Evolutionary conservation across 176 grass and related monocot species (phyloP).

Genomic region (Dactylis glomerata): DNA sequence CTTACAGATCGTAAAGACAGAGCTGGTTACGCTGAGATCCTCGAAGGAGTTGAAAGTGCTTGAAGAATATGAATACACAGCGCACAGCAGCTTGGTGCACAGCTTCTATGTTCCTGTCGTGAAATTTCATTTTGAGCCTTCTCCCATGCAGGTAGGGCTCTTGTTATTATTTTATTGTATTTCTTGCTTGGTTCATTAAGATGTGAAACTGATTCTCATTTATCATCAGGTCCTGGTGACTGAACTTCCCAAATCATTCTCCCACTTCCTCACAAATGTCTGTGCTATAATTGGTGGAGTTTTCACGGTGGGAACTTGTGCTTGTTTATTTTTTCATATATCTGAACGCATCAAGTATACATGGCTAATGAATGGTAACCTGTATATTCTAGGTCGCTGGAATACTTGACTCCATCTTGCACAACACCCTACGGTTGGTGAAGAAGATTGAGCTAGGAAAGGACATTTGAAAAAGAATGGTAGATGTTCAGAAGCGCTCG

Average conservation of each 20-base stretch:
- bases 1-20: constrained; percentile 94
- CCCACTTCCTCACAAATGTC: constrained; percentile 97
- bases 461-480: constrained; percentile 46
- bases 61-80: constrained; percentile 98
- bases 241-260: constrained; percentile 85
- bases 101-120: constrained; percentile 85
- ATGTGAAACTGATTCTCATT: neutral
- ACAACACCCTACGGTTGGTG: constrained; percentile 79
- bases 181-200: neutral
- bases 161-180: constrained; percentile 1
- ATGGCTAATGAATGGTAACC: constrained; percentile 14
- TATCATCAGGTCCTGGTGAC: constrained; percentile 81
- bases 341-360: neutral
- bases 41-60: constrained; percentile 72
- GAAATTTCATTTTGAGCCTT: constrained; percentile 98
- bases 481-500: neutral
- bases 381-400: constrained; percentile 78
- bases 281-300: constrained; percentile 96
- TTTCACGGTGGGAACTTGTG: constrained; percentile 69
- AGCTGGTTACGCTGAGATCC: constrained; percentile 55
- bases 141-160: constrained; percentile 85
- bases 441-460: constrained; percentile 96
- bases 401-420: constrained; percentile 96
- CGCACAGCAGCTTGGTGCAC: constrained; percentile 92
- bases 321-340: constrained; percentile 12